Base-by-base conservation (phyloP, 2,329 filamentous ascomycete species). In the Xylaria sp. region DNA sequence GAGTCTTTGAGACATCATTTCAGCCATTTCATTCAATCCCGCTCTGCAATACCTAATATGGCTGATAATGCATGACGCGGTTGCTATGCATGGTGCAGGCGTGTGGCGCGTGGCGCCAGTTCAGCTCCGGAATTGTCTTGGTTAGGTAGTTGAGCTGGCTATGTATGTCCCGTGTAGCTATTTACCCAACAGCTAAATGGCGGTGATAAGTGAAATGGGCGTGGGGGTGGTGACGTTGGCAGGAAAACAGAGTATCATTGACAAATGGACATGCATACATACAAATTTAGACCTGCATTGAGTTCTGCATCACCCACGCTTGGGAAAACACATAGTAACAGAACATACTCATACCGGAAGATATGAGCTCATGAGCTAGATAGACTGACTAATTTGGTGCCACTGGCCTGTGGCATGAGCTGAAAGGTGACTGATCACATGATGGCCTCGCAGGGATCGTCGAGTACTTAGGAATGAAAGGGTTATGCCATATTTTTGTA, bases 51-150 rank as follows among this genome's bases (percentile, higher is more conserved):
- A 23, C 36, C 23, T 30, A 45, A 58, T 58, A 15, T 45, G 39
- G 55, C 39, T 39, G 15, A 39, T n/a, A 30, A n/a, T 28, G 34
- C 53, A 57, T 57, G 53, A 34, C 28, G 28, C 34, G 50, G 41
- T 28, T 6, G 20, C 7, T 39, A 25, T 32, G 61, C 52, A 63
- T 46, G 12, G 28, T 53, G 60, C 50, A 30, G 30, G 53, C 43
- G 43, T 32, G 52, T 46, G 53, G 61, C 61, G 23, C 43, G 28
- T 12, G 34, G 25, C 36, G 36, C 36, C 36, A 39, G 15, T 39
- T 58, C 61, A 58, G 61, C 61, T 53, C 61, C 53, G 13, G 60
- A 61, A 13, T 18, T 30, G 61, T 58, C 61, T 36, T 63, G 61
- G 36, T 39, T 25, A 39, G 25, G 20, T n/a, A 58, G 23, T 45